Base-by-base conservation (phyloP, 176 grass and related monocot species). In the Oryza meyeriana region DNA sequence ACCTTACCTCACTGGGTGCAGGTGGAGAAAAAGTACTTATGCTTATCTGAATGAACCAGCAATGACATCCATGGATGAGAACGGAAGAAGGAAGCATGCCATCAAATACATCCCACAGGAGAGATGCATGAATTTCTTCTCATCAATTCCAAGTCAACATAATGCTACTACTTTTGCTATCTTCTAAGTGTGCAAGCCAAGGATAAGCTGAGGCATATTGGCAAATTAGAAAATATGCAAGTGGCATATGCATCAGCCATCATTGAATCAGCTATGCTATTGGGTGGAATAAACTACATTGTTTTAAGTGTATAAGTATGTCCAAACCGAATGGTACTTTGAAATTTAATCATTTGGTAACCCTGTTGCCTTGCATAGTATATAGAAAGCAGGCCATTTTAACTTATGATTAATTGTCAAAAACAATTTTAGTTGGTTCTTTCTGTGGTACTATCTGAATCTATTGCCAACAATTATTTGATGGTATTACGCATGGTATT, bases 21-120 rank as follows among this genome's bases (percentile, higher is more conserved):
- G 95, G 95, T 97, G 95, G 95, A 92, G 79, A 33, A 87, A 82
- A 78, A 94, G 92, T 72, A 85, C 66, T 33, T 94, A 92, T 87
- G 92, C 94, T 66, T 97, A 94, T 89, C 88, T 97, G 25, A 97
- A 97, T 67, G 78, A 87, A 50, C 92, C 95, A 66, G 88, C 88
- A 47, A 44, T 75, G 33, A 86, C 85, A 82, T 89, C 92, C 33
- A 79, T 85, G 90, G 85, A 64, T 76, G 78, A 81, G 44, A 90
- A 82, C 9, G 74, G 57, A 10, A 82, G 55, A 83, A 79, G 47
- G n/a, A 73, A 50, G 24, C 50, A 8, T 42, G 69, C 48, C 57
- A 75, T 61, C 83, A 59, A 90, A 13, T 92, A 91, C 20, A 26
- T 85, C 81, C 94, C 86, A 5, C 92, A 90, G 22, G 85, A 87